These are phyloP conservation scores for Saccharomyces hybrid DNA, from an alignment of 1,139 yeast species.

Conservation along the genomic window DNA sequence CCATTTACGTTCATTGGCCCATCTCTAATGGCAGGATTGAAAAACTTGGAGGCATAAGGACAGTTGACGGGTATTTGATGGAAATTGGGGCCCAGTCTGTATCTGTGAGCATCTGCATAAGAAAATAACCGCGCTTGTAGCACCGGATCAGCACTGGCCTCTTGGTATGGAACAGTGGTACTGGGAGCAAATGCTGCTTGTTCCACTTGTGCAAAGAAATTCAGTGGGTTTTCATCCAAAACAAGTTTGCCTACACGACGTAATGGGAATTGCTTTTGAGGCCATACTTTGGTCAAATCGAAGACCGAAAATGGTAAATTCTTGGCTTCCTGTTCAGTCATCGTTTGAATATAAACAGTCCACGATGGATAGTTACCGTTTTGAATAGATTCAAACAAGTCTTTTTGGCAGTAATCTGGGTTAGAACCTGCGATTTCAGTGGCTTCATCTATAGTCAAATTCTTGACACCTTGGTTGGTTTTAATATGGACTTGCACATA, in stretches of 20 bases:
- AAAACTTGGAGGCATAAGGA: slow-evolving; percentile 41
- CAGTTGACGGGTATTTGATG: slow-evolving; percentile 64
- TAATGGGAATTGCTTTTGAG: slow-evolving; percentile 50
- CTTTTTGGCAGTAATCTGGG: slow-evolving; percentile 60
- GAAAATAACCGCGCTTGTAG: slow-evolving; percentile 52
- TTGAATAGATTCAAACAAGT: slow-evolving; percentile 54
- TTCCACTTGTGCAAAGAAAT: slow-evolving; percentile 53
- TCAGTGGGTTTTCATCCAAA: slow-evolving; percentile 48
- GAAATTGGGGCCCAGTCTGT: slow-evolving; percentile 55
- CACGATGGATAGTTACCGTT: slow-evolving; percentile 55
- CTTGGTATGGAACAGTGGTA: slow-evolving; percentile 53
- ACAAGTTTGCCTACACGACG: slow-evolving; percentile 51
- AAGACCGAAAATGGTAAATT: slow-evolving; percentile 55
- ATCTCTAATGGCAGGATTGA: slow-evolving; percentile 74
- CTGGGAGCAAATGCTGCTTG: slow-evolving; percentile 55
- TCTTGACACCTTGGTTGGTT: slow-evolving; percentile 54
- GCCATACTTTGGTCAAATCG: slow-evolving; percentile 62
- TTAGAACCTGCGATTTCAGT: slow-evolving; percentile 49
- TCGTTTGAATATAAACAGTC: slow-evolving; percentile 59
- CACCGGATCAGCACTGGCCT: slow-evolving; percentile 54
- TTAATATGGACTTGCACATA: slow-evolving; percentile 60
- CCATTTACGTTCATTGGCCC: slow-evolving; percentile 81
- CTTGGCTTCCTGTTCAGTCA: slow-evolving; percentile 60
- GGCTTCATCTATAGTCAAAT: slow-evolving; percentile 52
- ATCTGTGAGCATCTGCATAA: slow-evolving; percentile 54